Evolutionary conservation across 2,329 filamentous ascomycete genomes (phyloP).

Genomic region (Huntiella omanensis): DNA sequence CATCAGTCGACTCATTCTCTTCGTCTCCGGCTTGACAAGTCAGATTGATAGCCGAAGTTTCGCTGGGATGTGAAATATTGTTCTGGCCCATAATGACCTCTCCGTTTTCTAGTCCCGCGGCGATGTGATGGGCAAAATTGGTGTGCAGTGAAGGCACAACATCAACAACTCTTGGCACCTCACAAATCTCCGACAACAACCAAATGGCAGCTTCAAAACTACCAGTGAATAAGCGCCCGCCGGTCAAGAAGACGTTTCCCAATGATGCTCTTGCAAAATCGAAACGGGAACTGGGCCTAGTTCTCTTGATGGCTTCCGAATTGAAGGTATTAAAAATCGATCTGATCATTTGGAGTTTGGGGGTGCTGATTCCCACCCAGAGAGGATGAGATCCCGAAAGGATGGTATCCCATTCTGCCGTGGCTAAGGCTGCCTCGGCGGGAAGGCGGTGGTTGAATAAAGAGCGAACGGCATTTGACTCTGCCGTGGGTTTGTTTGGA

Average conservation of each 20-base stretch:
- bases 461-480: constrained; percentile 55
- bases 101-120: constrained; percentile 59
- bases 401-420: constrained; percentile 71
- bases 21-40: constrained; percentile 12
- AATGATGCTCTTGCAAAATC: constrained; percentile 61
- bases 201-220: constrained; percentile 89
- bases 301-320: constrained; percentile 59
- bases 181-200: constrained; percentile 68
- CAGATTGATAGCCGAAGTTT: constrained; percentile 31
- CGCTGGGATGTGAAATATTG: constrained; percentile 70
- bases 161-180: constrained; percentile 55
- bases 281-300: constrained; percentile 53
- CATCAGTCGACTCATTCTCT: constrained; percentile 16
- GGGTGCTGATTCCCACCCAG: constrained; percentile 52
- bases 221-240: constrained; percentile 75
- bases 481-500: constrained; percentile 40
- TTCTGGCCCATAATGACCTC: constrained; percentile 78
- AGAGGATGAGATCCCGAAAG: constrained; percentile 64
- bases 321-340: constrained; percentile 61
- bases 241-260: constrained; percentile 65
- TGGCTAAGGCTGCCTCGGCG: constrained; percentile 35
- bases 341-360: constrained; percentile 59
- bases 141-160: constrained; percentile 85
- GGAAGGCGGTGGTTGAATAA: constrained; percentile 80
- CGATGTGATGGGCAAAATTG: constrained; percentile 91